Conservation (phyloP, 2,329 filamentous ascomycete genomes). For the Metarhizium album region DNA sequence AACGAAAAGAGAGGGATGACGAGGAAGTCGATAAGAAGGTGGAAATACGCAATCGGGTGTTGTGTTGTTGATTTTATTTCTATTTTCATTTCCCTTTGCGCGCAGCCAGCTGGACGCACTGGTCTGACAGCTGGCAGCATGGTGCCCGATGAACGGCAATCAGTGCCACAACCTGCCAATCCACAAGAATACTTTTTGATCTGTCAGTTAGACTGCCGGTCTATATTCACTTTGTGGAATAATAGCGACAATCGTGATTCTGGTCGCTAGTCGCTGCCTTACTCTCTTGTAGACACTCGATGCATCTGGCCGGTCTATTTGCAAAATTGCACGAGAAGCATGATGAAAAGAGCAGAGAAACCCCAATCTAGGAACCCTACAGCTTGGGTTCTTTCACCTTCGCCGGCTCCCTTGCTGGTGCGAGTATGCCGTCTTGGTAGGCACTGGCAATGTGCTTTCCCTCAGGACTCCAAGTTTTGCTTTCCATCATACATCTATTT, state of each 20-base stretch:
- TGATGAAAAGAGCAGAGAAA: background rate
- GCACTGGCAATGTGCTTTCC: slow-evolving; percentile 43
- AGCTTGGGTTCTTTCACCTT: slow-evolving; percentile 14
- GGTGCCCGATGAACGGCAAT: background rate
- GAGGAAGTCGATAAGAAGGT: background rate
- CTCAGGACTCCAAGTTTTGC: slow-evolving; percentile 42
- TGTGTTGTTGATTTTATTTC: no score
- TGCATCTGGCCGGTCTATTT: background rate
- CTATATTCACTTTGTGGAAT: background rate
- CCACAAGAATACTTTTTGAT: no score
- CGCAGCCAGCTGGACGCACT: background rate
- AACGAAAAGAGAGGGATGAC: background rate
- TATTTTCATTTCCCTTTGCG: background rate
- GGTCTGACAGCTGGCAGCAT: background rate
- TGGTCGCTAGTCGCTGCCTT: background rate
- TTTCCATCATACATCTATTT: slow-evolving; percentile 36
- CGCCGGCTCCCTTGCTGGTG: slow-evolving; percentile 15
- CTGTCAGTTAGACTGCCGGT: no score
- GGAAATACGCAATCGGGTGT: background rate
- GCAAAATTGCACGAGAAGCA: background rate
- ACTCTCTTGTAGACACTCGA: background rate
- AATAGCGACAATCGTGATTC: background rate
- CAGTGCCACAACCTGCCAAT: background rate
- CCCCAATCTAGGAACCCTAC: slow-evolving; percentile 6
- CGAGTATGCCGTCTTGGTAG: slow-evolving; percentile 41